Evolutionary conservation across 345 rosid genomes (phyloP).

Genomic region (Corchorus olitorius): DNA sequence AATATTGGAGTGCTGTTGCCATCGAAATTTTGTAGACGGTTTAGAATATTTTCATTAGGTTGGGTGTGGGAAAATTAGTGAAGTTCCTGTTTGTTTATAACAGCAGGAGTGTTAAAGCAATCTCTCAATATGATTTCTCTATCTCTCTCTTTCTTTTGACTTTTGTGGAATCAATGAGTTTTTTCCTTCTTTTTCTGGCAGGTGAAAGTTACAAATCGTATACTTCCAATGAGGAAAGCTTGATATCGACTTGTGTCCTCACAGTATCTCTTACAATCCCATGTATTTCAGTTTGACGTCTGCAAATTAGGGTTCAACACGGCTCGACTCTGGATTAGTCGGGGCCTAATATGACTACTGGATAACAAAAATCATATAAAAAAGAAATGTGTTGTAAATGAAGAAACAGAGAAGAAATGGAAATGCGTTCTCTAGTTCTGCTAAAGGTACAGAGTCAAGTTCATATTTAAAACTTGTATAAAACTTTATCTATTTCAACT

Average conservation of each 20-base stretch:
- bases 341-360: too few species aligned
- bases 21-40: neutral
- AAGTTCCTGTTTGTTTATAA: neutral
- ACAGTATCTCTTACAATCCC: neutral
- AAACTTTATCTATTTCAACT: too few species aligned
- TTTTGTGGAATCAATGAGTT: neutral
- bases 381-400: neutral
- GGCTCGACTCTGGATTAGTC: too few species aligned
- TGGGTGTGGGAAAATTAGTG: neutral
- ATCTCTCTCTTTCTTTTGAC: neutral
- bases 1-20: constrained; percentile 14
- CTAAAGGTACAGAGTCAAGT: constrained; percentile 8
- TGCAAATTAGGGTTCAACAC: too few species aligned
- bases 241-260: neutral
- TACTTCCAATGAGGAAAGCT: neutral
- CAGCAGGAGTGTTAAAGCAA: neutral
- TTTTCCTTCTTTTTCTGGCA: neutral
- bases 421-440: neutral
- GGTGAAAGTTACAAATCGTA: constrained; percentile 6
- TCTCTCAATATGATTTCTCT: neutral
- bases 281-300: too few species aligned
- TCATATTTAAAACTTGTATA: neutral
- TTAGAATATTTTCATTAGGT: constrained; percentile 5
- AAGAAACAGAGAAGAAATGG: neutral
- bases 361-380: too few species aligned